Evolutionary conservation across 495 filamentous ascomycete species (phyloP).

Genomic region (Aspergillus bridgeri): DNA sequence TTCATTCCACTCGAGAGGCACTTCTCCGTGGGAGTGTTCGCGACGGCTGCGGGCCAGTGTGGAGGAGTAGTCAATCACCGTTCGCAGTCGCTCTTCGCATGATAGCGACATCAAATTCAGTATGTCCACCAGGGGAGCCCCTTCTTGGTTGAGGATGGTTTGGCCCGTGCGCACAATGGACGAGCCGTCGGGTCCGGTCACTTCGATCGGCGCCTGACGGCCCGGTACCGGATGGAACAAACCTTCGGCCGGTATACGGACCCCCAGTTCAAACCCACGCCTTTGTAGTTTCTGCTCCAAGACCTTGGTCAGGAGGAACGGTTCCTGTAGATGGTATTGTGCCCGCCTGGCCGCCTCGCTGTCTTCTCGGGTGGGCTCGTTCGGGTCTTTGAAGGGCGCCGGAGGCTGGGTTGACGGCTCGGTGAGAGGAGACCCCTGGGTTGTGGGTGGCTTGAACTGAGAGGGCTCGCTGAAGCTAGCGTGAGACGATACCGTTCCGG

Average conservation of each 20-base stretch:
- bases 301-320: slow-evolving; percentile 54
- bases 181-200: slow-evolving; percentile 52
- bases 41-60: slow-evolving; percentile 61
- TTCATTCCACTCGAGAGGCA: slow-evolving; percentile 67
- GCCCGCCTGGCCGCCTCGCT: slow-evolving; percentile 40
- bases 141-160: slow-evolving; percentile 61
- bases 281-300: slow-evolving; percentile 46
- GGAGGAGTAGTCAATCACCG: slow-evolving; percentile 67
- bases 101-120: slow-evolving; percentile 71
- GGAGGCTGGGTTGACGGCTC: slow-evolving; percentile 30
- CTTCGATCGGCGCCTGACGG: slow-evolving; percentile 50
- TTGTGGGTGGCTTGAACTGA: slow-evolving; percentile 27
- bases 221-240: slow-evolving; percentile 53
- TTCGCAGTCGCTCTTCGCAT: slow-evolving; percentile 65
- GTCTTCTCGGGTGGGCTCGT: slow-evolving; percentile 42
- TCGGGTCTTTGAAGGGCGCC: slow-evolving; percentile 36
- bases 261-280: slow-evolving; percentile 50
- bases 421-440: slow-evolving; percentile 35
- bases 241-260: slow-evolving; percentile 61
- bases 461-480: slow-evolving; percentile 39
- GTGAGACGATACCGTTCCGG: slow-evolving; percentile 35
- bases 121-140: slow-evolving; percentile 67
- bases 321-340: slow-evolving; percentile 56
- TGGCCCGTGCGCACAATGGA: slow-evolving; percentile 55
- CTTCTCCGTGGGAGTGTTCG: slow-evolving; percentile 65